These are phyloP conservation scores for Syzygium jambos DNA, from an alignment of 345 rosid genomes.

Conservation along the genomic window DNA sequence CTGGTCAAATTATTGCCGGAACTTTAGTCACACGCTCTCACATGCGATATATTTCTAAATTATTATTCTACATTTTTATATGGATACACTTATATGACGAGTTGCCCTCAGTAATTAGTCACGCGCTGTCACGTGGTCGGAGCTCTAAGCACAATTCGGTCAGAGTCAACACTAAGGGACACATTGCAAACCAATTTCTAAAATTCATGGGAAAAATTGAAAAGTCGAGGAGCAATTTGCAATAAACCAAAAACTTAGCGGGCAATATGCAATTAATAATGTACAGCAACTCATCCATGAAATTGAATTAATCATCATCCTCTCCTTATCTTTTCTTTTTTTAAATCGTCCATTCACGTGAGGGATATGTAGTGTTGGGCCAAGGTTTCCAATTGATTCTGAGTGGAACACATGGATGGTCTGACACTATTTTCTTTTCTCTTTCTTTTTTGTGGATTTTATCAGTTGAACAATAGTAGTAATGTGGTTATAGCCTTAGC, in stretches of 20 bases:
- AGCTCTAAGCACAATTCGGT: not conserved
- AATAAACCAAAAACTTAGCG: not conserved
- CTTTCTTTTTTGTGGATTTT: not conserved
- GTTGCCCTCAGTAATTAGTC: fast-evolving
- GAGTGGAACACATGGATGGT: not conserved
- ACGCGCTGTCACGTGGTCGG: fast-evolving
- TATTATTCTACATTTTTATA: not conserved
- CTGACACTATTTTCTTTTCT: not conserved
- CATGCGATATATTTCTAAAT: not conserved
- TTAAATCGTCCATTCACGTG: not conserved
- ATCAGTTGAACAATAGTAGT: not conserved
- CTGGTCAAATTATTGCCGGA: not conserved
- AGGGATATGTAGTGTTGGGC: not conserved
- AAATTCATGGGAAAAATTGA: not conserved
- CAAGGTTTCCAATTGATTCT: not conserved
- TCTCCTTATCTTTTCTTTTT: not conserved
- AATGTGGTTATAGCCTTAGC: not conserved
- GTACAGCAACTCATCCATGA: not conserved
- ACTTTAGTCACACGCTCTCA: not conserved
- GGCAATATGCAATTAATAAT: not conserved
- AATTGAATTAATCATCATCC: not conserved
- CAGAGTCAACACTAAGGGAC: fast-evolving
- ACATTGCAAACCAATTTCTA: not conserved
- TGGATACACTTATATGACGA: not conserved
- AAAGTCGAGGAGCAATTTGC: not conserved